Percentiles rank a stretch among this genome's conserved stretches.
phyloP scores from a whole-genome alignment of 768 basidiomycete genomes.

The Multifurca ochricompacta region DNA sequence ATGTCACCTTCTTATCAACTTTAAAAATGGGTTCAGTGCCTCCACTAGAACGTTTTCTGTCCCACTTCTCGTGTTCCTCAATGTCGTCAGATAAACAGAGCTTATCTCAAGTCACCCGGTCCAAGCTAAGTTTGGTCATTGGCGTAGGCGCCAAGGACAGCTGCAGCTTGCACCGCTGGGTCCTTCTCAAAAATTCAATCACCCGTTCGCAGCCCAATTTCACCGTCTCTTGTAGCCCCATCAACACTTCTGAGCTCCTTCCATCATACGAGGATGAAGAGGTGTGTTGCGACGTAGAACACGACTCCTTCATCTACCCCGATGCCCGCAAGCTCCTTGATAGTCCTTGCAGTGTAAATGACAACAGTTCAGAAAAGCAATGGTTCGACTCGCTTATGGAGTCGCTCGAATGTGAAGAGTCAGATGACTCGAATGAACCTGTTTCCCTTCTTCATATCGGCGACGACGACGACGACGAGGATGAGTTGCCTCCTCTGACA shows the following conservation, averaged over 20 bases:
- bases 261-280: slow-evolving; percentile 39
- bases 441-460: slow-evolving; percentile 43
- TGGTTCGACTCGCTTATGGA: slow-evolving; percentile 81
- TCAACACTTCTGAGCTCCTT: slow-evolving; percentile 26
- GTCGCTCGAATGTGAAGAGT: slow-evolving; percentile 61
- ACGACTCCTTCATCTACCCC: slow-evolving; percentile 74
- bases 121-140: slow-evolving; percentile 54
- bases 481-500: slow-evolving; percentile 48
- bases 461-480: slow-evolving; percentile 69
- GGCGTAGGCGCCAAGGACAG: slow-evolving; percentile 49
- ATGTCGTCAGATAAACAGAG: slow-evolving; percentile 40
- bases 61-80: slow-evolving; percentile 24
- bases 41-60: slow-evolving; percentile 9
- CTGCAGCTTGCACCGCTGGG: slow-evolving; percentile 79
- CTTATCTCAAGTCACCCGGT: slow-evolving; percentile 50
- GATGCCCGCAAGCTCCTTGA: slow-evolving; percentile 55
- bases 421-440: slow-evolving; percentile 43
- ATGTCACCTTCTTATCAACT: slow-evolving; percentile 1
- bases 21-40: not conserved
- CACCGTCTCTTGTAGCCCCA: slow-evolving; percentile 26
- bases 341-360: slow-evolving; percentile 27
- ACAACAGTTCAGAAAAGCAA: slow-evolving; percentile 55
- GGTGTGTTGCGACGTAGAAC: slow-evolving; percentile 38
- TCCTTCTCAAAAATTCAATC: slow-evolving; percentile 80
- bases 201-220: slow-evolving; percentile 42